Conservation (phyloP, 495 filamentous ascomycete species). For the Tuber brumale region DNA sequence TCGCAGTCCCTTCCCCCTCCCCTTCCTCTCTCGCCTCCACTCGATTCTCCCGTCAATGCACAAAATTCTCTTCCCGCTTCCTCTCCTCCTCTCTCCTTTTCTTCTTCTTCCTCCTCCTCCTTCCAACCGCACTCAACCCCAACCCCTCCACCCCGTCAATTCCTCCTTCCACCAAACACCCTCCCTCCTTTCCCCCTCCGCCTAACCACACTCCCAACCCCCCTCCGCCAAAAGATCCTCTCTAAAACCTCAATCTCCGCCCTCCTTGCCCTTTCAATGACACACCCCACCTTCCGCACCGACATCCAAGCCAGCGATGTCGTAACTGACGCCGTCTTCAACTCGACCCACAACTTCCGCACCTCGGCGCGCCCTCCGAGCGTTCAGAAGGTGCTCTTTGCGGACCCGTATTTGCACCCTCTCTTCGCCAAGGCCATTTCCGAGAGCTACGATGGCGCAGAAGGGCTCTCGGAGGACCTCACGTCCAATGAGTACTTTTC, state of each 20-base stretch:
- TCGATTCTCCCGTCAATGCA: not conserved
- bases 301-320: not conserved
- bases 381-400: not conserved
- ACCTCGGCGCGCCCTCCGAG: not conserved
- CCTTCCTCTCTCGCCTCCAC: not conserved
- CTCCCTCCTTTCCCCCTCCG: not conserved
- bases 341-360: not conserved
- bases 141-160: not conserved
- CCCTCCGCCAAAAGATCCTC: not conserved
- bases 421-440: not conserved
- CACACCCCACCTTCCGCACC: not conserved
- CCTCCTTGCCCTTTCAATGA: not conserved
- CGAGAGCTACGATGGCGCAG: not conserved
- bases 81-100: no score
- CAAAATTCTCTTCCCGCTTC: not conserved
- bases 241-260: not conserved
- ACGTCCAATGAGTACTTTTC: not conserved
- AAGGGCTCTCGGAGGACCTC: not conserved
- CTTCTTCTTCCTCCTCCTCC: not conserved
- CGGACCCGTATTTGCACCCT: not conserved
- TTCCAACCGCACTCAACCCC: not conserved
- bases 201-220: not conserved
- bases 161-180: slow-evolving; percentile 4
- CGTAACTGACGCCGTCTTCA: slow-evolving; percentile 1
- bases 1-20: not conserved